Evolutionary conservation across 2,329 filamentous ascomycete species (phyloP).

Genomic region (Xylaria sp.): DNA sequence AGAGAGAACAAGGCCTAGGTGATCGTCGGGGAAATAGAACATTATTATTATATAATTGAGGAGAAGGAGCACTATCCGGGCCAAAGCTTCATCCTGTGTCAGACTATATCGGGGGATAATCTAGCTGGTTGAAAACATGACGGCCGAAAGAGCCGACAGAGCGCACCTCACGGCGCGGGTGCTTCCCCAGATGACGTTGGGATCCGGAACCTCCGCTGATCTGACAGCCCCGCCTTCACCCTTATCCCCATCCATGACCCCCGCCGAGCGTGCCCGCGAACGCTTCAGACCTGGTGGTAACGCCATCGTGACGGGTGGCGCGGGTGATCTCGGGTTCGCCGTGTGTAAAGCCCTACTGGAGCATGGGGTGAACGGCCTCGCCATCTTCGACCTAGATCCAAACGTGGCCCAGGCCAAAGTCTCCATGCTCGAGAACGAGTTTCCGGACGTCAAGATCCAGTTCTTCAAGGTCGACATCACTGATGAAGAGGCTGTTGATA

Average conservation of each 20-base stretch:
- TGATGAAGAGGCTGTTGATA: constrained; percentile 52
- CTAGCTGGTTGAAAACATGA: constrained; percentile 25
- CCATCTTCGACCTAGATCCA: constrained; percentile 42
- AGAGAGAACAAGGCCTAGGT: no score
- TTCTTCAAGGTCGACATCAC: constrained; percentile 65
- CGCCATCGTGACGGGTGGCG: constrained; percentile 43
- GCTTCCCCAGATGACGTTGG: constrained; percentile 36
- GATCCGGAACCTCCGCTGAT: constrained; percentile 33
- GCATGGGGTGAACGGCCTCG: constrained; percentile 40
- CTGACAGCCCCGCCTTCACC: constrained; percentile 36
- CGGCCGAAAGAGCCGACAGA: constrained; percentile 36
- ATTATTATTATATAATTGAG: no score
- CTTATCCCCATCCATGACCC: constrained; percentile 24
- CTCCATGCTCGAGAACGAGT: constrained; percentile 54
- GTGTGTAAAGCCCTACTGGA: constrained; percentile 41
- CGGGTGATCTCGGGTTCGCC: constrained; percentile 40
- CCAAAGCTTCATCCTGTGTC: not conserved
- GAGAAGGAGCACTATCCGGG: not conserved
- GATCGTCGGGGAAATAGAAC: no score
- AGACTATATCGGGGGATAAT: not conserved
- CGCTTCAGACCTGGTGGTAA: constrained; percentile 40
- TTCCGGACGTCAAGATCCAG: constrained; percentile 57
- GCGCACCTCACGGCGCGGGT: constrained; percentile 34
- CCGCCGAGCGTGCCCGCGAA: constrained; percentile 33
- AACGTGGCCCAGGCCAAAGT: constrained; percentile 45